Evolutionary conservation across 2,329 filamentous ascomycete genomes (phyloP), one percentile per base, ranked within the genome.

Genomic region (Diaporthe humulicola): DNA sequence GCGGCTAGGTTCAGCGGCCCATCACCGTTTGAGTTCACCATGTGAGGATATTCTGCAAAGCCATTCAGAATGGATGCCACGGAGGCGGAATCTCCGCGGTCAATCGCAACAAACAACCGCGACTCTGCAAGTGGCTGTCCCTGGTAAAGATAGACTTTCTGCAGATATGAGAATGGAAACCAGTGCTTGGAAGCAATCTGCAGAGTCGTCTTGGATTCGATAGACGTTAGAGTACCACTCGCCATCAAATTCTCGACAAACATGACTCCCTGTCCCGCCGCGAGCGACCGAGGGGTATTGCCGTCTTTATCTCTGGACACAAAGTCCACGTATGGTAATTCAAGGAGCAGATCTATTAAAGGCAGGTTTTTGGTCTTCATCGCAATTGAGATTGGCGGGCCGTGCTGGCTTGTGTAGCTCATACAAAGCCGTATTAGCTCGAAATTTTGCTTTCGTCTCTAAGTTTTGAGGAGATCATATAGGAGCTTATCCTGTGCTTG

Each of bases 31-130:
- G 2, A 30, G 14, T 56, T 28, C 4, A 17, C 52, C 3, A 56
- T 2, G 14, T 14, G 3, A 3, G 33, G 15, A n/a, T n/a, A n/a
- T n/a, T n/a, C n/a, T 4, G 7, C 45, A 9, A n/a, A 0, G 12
- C 25, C 12, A n/a, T 12, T 14, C 52, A 30, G 5, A 5, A 56
- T 56, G n/a, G 15, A 3, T 30, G 2, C 5, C 28, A 56, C 15
- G 14, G 14, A 2, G 19, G 28, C 14, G 1, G 25, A 9, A 15
- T 30, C 15, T 56, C 28, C 14, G 2, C 19, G 28, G 5, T 30
- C 19, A 14, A 7, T 52, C 10, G 50, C 25, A 15, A 8, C 33
- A 12, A 30, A 17, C 25, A 54, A 25, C 14, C 25, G 52, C 4
- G 14, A n/a, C n/a, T n/a, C n/a, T n/a, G n/a, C n/a, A n/a, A n/a